Percentiles rank a stretch among this genome's conserved stretches.
Evolutionary conservation across 768 basidiomycete species (phyloP).

Genomic region (Trametes coccinea): DNA sequence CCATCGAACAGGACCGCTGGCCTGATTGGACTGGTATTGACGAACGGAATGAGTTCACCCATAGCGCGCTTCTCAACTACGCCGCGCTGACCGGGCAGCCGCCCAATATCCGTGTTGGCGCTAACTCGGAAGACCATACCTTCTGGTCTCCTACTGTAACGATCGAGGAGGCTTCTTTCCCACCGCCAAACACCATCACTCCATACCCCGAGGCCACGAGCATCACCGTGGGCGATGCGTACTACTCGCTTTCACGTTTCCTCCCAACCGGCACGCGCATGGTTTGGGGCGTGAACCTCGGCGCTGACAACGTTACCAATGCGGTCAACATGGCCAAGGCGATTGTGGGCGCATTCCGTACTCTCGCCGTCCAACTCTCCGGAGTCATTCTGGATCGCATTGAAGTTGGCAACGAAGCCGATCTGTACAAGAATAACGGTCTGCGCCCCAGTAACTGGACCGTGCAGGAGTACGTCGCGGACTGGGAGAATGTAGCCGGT

Average conservation of each 20-base stretch:
- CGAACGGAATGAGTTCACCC: slow-evolving; percentile 57
- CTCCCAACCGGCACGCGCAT: slow-evolving; percentile 59
- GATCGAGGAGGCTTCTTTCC: slow-evolving; percentile 50
- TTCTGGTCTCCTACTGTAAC: slow-evolving; percentile 48
- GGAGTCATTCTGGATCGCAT: slow-evolving; percentile 34
- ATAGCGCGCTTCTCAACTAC: slow-evolving; percentile 59
- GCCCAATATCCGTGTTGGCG: slow-evolving; percentile 59
- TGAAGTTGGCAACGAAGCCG: slow-evolving; percentile 38
- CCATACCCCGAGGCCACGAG: slow-evolving; percentile 70
- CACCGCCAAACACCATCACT: slow-evolving; percentile 44
- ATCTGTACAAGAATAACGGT: slow-evolving; percentile 35
- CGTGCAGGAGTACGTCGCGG: slow-evolving; percentile 31
- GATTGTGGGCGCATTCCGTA: slow-evolving; percentile 33
- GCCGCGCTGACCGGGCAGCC: slow-evolving; percentile 50
- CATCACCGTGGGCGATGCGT: slow-evolving; percentile 59
- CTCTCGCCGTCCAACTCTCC: slow-evolving; percentile 23
- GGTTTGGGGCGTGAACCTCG: slow-evolving; percentile 70
- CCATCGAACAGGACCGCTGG: slow-evolving; percentile 73
- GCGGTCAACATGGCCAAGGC: slow-evolving; percentile 35
- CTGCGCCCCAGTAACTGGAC: slow-evolving; percentile 30
- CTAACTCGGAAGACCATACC: slow-evolving; percentile 58
- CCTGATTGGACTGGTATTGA: slow-evolving; percentile 60
- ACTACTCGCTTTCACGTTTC: slow-evolving; percentile 52
- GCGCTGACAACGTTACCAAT: slow-evolving; percentile 35
- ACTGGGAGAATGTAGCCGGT: slow-evolving; percentile 31